These are phyloP conservation scores for Paecilomyces fulvus DNA, from an alignment of 2,329 filamentous ascomycete genomes.

Conservation along the genomic window DNA sequence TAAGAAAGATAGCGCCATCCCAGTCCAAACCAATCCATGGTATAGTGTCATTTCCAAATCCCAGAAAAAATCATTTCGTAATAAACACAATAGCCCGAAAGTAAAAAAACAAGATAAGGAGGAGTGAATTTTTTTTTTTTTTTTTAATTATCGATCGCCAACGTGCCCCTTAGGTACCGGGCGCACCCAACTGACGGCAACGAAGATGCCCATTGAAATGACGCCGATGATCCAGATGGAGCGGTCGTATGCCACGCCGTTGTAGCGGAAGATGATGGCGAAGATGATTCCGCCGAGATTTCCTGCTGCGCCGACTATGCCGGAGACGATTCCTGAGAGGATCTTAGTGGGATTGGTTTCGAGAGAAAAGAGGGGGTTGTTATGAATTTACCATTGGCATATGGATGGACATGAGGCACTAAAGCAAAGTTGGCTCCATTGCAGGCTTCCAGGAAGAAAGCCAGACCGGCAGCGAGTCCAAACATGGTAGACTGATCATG, in stretches of 20 bases:
- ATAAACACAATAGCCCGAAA: background rate
- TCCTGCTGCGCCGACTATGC: constrained; percentile 68
- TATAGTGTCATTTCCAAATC: background rate
- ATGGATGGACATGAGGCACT: constrained; percentile 77
- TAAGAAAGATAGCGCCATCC: background rate
- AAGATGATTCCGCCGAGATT: constrained; percentile 83
- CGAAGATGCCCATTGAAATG: constrained; percentile 62
- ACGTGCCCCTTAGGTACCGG: constrained; percentile 49
- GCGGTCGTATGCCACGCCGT: constrained; percentile 57
- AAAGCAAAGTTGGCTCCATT: constrained; percentile 84
- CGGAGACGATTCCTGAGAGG: constrained; percentile 52
- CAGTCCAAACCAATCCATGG: background rate
- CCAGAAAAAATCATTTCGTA: too few relatives aligned
- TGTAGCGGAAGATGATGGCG: constrained; percentile 73
- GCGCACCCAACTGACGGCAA: constrained; percentile 56
- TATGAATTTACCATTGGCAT: constrained; percentile 58
- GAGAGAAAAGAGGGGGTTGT: background rate
- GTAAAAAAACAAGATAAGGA: background rate
- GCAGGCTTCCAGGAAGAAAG: constrained; percentile 73
- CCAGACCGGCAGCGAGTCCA: constrained; percentile 66
- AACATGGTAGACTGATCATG: constrained; percentile 58
- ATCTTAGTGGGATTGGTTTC: constrained; percentile 1
- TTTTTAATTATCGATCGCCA: background rate
- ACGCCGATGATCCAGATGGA: constrained; percentile 76
- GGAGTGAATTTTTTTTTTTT: background rate